Percentiles rank a stretch among this genome's conserved stretches.
These are phyloP conservation scores for Kodamaea sagamina DNA, from an alignment of 805 yeast species.

Conservation along the genomic window DNA sequence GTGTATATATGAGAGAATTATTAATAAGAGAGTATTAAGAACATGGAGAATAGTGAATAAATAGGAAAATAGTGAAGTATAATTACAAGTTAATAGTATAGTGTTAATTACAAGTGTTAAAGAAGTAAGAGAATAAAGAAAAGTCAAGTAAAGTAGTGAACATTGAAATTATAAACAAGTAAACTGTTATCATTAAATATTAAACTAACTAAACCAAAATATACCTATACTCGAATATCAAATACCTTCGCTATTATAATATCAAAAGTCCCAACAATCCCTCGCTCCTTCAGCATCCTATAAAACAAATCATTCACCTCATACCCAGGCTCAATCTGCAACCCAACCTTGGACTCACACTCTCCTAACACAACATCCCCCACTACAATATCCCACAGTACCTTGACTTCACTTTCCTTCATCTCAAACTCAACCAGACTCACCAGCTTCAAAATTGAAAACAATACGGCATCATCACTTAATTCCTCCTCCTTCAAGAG, in stretches of 20 bases:
- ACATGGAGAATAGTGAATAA: too few relatives aligned
- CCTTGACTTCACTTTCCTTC: slow-evolving; percentile 1
- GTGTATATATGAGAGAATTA: too few relatives aligned
- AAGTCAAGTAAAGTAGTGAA: too few relatives aligned
- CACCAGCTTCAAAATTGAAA: slow-evolving; percentile 24
- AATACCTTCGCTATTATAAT: slow-evolving; percentile 24
- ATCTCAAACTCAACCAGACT: slow-evolving; percentile 21
- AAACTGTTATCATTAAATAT: too few relatives aligned
- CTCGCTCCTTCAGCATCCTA: slow-evolving; percentile 26
- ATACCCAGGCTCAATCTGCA: slow-evolving; percentile 16
- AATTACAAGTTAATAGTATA: too few relatives aligned
- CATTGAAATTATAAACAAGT: too few relatives aligned
- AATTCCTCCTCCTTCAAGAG: slow-evolving; percentile 17
- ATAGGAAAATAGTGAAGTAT: too few relatives aligned
- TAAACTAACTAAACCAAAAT: too few relatives aligned
- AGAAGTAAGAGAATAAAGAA: too few relatives aligned
- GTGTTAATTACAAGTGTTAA: too few relatives aligned
- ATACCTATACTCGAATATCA: slow-evolving; percentile 6
- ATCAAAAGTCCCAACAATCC: slow-evolving; percentile 26
- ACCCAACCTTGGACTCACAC: slow-evolving; percentile 24
- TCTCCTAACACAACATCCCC: slow-evolving; percentile 23
- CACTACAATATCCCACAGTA: slow-evolving; percentile 29
- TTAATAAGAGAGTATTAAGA: too few relatives aligned
- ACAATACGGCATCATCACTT: slow-evolving; percentile 19
- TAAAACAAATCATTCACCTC: slow-evolving; percentile 20